These are phyloP conservation scores for Colletotrichum horii DNA, from an alignment of 2,329 filamentous ascomycete species.

Conservation along the genomic window DNA sequence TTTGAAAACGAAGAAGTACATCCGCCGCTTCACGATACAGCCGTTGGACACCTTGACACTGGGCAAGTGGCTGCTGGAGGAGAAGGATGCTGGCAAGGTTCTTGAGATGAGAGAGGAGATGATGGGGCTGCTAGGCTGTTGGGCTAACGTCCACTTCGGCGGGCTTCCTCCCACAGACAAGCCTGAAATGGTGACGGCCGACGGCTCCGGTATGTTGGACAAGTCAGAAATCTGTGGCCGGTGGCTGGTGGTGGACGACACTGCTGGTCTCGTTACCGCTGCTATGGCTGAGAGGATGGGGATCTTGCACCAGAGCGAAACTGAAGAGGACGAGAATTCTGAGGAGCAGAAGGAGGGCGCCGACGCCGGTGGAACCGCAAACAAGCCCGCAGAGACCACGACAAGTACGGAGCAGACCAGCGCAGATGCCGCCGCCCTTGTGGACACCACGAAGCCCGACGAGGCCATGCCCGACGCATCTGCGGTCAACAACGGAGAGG, in stretches of 20 bases:
- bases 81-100: constrained; percentile 40
- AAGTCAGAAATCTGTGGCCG: constrained; percentile 51
- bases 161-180: constrained; percentile 38
- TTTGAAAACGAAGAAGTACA: constrained; percentile 91
- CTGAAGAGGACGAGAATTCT: constrained; percentile 31
- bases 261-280: constrained; percentile 80
- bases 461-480: background rate
- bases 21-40: constrained; percentile 83
- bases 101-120: constrained; percentile 37
- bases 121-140: constrained; percentile 77
- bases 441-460: background rate
- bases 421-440: background rate
- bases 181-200: constrained; percentile 20
- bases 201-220: constrained; percentile 76
- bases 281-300: constrained; percentile 90
- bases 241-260: constrained; percentile 88
- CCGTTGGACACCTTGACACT: constrained; percentile 82
- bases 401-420: background rate
- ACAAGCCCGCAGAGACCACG: background rate
- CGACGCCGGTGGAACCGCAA: constrained; percentile 4
- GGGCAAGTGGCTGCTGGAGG: constrained; percentile 74
- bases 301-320: constrained; percentile 63
- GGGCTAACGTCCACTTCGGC: constrained; percentile 87
- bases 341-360: constrained; percentile 25
- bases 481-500: background rate